Percentiles rank a stretch among this genome's conserved stretches.
phyloP scores from a whole-genome alignment of 2,329 filamentous ascomycete species.

The Scedosporium boydii region DNA sequence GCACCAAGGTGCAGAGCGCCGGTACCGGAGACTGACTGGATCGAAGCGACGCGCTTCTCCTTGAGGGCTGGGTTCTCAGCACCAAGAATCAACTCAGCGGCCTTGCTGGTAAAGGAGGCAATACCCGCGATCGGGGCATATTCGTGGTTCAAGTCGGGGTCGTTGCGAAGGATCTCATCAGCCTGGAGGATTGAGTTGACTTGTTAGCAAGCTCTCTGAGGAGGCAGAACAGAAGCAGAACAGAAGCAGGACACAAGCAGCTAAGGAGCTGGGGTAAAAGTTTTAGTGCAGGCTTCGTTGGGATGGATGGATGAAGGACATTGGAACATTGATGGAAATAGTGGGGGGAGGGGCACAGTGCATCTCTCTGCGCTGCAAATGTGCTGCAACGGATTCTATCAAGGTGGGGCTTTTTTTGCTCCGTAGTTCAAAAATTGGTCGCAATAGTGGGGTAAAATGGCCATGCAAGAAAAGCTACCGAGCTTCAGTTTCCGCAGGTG shows the following conservation, averaged over 20 bases:
- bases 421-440: not conserved
- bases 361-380: not conserved
- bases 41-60: constrained; percentile 70
- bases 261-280: not conserved
- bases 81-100: constrained; percentile 83
- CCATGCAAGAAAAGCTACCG: not conserved
- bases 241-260: not conserved
- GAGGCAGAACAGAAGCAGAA: constrained; percentile 14
- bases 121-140: constrained; percentile 95
- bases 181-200: constrained; percentile 47
- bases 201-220: constrained; percentile 1
- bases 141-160: constrained; percentile 92
- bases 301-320: not conserved
- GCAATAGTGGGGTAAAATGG: not conserved
- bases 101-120: constrained; percentile 74
- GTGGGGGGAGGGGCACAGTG: not conserved
- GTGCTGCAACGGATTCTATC: no score
- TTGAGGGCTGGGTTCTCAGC: constrained; percentile 68
- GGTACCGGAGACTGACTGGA: constrained; percentile 96
- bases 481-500: not conserved
- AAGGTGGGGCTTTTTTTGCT: not conserved
- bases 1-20: constrained; percentile 89
- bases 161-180: constrained; percentile 77
- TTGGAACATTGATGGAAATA: not conserved
- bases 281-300: not conserved